Evolutionary conservation across 2,329 filamentous ascomycete species (phyloP).

Genomic region (Paraconiothyrium brasiliense): DNA sequence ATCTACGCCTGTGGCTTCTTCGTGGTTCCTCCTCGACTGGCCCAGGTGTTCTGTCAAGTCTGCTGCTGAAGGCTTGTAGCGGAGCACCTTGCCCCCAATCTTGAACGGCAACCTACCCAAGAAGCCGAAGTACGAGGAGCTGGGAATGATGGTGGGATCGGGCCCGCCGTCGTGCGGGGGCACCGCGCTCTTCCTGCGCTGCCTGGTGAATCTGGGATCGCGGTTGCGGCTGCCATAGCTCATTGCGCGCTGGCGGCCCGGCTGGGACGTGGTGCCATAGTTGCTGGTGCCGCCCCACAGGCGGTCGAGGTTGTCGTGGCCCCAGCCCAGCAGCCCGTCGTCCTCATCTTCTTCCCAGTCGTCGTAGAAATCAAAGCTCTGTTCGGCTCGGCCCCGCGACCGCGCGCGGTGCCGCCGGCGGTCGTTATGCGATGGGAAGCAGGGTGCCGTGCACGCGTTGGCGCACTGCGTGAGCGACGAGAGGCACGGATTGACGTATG

Average conservation of each 20-base stretch:
- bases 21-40: conserved; percentile 57
- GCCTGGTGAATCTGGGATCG: conserved; percentile 41
- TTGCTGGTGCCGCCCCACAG: conserved; percentile 72
- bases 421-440: conserved; percentile 79
- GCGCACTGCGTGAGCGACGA: conserved; percentile 71
- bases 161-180: conserved; percentile 60
- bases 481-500: conserved; percentile 84
- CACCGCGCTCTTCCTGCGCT: conserved; percentile 64
- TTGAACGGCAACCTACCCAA: conserved; percentile 85
- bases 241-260: conserved; percentile 81
- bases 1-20: conserved; percentile 61
- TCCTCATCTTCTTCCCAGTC: conserved; percentile 83
- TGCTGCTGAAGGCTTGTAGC: conserved; percentile 90
- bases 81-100: conserved; percentile 77
- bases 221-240: conserved; percentile 80
- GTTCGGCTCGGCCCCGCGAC: conserved; percentile 72
- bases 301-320: conserved; percentile 83
- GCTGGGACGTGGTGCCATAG: conserved; percentile 64
- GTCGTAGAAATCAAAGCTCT: conserved; percentile 96
- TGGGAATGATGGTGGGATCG: conserved; percentile 90
- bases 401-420: conserved; percentile 73
- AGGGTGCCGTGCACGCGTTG: conserved; percentile 73
- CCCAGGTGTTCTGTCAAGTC: conserved; percentile 89
- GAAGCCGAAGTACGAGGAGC: conserved; percentile 85
- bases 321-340: conserved; percentile 77